Base-by-base conservation (phyloP, 495 filamentous ascomycete genomes). In the Tuber microsphaerosporum region DNA sequence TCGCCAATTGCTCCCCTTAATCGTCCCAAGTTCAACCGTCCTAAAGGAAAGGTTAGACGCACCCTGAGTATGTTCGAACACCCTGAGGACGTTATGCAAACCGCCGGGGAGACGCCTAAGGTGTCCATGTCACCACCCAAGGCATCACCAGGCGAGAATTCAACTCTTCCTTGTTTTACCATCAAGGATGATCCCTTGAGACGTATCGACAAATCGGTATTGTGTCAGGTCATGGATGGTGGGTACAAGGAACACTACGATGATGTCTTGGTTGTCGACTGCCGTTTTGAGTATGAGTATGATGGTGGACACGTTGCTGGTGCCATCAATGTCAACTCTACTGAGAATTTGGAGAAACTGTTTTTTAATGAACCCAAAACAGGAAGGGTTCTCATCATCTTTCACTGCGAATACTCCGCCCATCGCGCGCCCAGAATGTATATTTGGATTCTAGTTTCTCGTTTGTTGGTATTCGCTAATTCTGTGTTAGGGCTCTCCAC, bases 271-370 rank as follows among this genome's bases (percentile, higher is more conserved):
- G 86, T 99, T 78, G 89, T 99, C 72, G 96, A 99, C 81, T 99
- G 96, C 82, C 92, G 95, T 17, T 99, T 99, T 83, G 96, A 98
- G 84, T 99, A 98, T 83, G 96, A 99, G 84, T 99, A 94, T 83
- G 91, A 97, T 44, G 96, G 96, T 69, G 96, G 96, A 26, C 96
- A 99, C 82, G 97, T 99, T 77, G 88, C 92, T 71, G 92, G 92
- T 0, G 96, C 96, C 45, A 85, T 97, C 81, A 99, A 99, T 85
- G 93, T 92, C 86, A 97, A 97, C 82, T 92, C 97, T 84, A 98
- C 97, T 84, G 94, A 98, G 77, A 84, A 89, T 44, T 86, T 99
- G 75, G 90, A 94, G 1, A 85, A 85, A 71, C 88, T 93, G 71
- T 88, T 99, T 16, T 97, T 99, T 83, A 69, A 74, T 43, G 84